These are phyloP conservation scores for Datisca glomerata DNA, from an alignment of 306 rosid genomes.

Conservation along the genomic window DNA sequence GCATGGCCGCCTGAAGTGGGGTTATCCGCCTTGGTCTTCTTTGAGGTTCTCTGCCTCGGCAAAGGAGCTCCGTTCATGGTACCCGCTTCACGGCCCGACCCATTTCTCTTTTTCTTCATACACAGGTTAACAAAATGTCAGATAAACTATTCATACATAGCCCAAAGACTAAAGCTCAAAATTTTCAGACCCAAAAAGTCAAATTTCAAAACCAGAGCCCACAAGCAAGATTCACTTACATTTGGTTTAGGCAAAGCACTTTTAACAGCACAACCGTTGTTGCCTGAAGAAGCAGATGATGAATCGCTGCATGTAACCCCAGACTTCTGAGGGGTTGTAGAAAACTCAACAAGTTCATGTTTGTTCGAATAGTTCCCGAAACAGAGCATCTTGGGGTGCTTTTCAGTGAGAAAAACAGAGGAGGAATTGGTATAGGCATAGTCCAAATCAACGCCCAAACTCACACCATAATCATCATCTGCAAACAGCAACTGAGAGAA, in stretches of 20 bases:
- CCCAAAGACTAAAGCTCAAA: too few species aligned
- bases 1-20: conserved; percentile 30
- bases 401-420: conserved; percentile 21
- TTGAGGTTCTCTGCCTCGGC: conserved; percentile 28
- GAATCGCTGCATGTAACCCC: conserved; percentile 48
- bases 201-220: neutral
- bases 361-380: conserved; percentile 25
- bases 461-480: conserved; percentile 20
- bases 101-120: conserved; percentile 52
- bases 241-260: conserved; percentile 2
- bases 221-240: neutral
- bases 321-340: conserved; percentile 35
- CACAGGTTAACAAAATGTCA: neutral
- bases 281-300: conserved; percentile 46
- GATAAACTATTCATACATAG: neutral
- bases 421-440: conserved; percentile 14
- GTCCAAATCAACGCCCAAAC: conserved; percentile 17
- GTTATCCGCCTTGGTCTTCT: conserved; percentile 40
- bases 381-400: conserved; percentile 59
- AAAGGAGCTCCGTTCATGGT: conserved; percentile 5
- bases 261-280: neutral
- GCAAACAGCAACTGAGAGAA: conserved; percentile 69
- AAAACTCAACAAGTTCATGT: conserved; percentile 14
- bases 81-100: conserved; percentile 22
- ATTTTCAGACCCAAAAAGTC: neutral